Evolutionary conservation across 768 basidiomycete genomes (phyloP).

Genomic region (Megacollybia marginata): DNA sequence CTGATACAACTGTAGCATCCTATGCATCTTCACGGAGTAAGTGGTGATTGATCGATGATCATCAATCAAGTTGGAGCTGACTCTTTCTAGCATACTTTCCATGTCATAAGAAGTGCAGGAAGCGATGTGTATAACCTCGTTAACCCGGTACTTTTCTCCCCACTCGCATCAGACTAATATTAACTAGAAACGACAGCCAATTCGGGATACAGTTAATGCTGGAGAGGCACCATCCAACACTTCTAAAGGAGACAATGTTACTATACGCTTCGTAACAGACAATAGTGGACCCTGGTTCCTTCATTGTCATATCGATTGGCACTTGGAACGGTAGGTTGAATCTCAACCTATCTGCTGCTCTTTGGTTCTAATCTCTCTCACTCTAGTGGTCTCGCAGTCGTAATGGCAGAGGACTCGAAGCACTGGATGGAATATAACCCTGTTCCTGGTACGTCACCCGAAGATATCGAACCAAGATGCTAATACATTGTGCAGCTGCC

Average conservation of each 20-base stretch:
- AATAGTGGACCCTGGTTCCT: neutral
- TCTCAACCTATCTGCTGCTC: neutral
- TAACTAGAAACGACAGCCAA: slow-evolving; percentile 4
- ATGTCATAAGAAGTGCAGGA: neutral
- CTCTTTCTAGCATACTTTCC: neutral
- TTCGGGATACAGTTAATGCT: slow-evolving; percentile 14
- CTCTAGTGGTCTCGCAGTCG: neutral
- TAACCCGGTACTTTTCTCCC: neutral
- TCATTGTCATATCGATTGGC: neutral
- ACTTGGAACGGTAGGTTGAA: neutral
- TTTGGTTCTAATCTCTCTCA: neutral
- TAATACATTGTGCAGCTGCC: neutral
- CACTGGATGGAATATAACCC: neutral
- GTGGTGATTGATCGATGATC: neutral
- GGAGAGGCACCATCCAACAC: too few species aligned
- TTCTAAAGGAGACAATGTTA: neutral
- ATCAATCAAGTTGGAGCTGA: too few species aligned
- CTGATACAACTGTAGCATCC: neutral
- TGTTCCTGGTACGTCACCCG: neutral
- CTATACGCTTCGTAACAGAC: neutral
- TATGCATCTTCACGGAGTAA: neutral
- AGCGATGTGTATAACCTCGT: neutral
- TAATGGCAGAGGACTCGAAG: neutral
- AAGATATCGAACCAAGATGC: neutral
- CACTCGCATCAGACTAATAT: neutral